Evolutionary conservation across 169 alveolate species (phyloP).

Genomic region (Neospora caninum): DNA sequence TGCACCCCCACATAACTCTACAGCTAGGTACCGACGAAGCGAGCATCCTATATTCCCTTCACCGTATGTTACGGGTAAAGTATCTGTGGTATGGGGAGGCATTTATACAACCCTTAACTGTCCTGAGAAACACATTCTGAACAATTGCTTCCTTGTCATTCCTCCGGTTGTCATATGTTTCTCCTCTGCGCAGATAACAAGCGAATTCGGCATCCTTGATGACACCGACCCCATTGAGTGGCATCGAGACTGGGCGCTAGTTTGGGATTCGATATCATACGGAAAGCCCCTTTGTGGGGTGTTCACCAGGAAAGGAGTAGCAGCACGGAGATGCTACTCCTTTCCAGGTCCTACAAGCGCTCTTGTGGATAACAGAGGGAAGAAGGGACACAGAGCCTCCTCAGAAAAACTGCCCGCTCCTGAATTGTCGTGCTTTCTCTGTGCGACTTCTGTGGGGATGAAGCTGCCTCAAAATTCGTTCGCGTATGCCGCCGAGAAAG

Average conservation of each 20-base stretch:
- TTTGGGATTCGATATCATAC: slow-evolving; percentile 34
- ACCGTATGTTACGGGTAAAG: no score
- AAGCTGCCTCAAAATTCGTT: not conserved
- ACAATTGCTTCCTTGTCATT: no score
- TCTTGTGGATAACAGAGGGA: not conserved
- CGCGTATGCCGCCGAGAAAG: slow-evolving; percentile 18
- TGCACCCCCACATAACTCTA: not conserved
- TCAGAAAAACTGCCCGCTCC: not conserved
- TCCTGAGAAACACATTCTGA: no score
- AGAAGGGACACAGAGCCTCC: not conserved
- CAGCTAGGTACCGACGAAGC: not conserved
- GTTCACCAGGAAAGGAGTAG: slow-evolving; percentile 14
- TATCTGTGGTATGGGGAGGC: no score
- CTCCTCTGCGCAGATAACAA: slow-evolving; percentile 14
- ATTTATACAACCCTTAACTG: no score
- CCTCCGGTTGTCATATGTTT: not conserved
- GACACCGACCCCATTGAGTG: not conserved
- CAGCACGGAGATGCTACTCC: slow-evolving; percentile 31
- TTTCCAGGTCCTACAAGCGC: not conserved
- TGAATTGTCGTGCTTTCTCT: not conserved
- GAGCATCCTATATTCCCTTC: no score
- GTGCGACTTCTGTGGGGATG: not conserved
- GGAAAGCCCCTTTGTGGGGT: slow-evolving; percentile 20
- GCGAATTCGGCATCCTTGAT: slow-evolving; percentile 1
- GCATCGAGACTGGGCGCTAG: slow-evolving; percentile 30